Conservation (phyloP, 2,329 filamentous ascomycete species). For the Ophiostoma himal-ulmi region DNA sequence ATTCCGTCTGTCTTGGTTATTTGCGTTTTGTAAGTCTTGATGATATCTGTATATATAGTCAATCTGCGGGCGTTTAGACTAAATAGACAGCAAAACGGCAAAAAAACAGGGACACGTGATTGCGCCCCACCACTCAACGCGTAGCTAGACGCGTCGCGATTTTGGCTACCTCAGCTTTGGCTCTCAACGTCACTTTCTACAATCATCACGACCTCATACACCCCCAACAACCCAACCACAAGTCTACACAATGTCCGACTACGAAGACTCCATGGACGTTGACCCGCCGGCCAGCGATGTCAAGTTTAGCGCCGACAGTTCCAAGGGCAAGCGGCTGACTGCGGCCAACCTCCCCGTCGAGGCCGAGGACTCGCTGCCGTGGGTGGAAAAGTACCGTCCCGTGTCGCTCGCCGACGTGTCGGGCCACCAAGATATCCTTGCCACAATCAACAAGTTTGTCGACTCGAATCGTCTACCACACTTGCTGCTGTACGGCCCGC, state of each 20-base stretch:
- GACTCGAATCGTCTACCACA: slow-evolving; percentile 91
- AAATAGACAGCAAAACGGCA: slow-evolving; percentile 27
- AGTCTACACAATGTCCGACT: slow-evolving; percentile 47
- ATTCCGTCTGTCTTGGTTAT: background rate
- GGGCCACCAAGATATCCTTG: slow-evolving; percentile 92
- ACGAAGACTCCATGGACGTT: slow-evolving; percentile 57
- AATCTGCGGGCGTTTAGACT: background rate
- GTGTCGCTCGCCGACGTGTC: slow-evolving; percentile 86
- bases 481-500: slow-evolving; percentile 91
- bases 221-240: background rate
- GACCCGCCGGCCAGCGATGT: slow-evolving; percentile 47
- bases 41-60: background rate
- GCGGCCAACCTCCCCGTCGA: slow-evolving; percentile 90
- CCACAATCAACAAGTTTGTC: slow-evolving; percentile 96
- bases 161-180: slow-evolving; percentile 25
- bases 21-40: background rate
- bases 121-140: slow-evolving; percentile 20
- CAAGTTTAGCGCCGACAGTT: slow-evolving; percentile 67
- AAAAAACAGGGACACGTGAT: background rate
- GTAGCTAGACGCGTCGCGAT: slow-evolving; percentile 19
- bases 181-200: slow-evolving; percentile 26
- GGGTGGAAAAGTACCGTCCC: slow-evolving; percentile 96
- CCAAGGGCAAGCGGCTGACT: slow-evolving; percentile 80
- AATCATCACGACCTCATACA: background rate
- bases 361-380: slow-evolving; percentile 88